Base-by-base conservation (phyloP, 148 eudicot genomes). In the Rhododendron williamsianum region DNA sequence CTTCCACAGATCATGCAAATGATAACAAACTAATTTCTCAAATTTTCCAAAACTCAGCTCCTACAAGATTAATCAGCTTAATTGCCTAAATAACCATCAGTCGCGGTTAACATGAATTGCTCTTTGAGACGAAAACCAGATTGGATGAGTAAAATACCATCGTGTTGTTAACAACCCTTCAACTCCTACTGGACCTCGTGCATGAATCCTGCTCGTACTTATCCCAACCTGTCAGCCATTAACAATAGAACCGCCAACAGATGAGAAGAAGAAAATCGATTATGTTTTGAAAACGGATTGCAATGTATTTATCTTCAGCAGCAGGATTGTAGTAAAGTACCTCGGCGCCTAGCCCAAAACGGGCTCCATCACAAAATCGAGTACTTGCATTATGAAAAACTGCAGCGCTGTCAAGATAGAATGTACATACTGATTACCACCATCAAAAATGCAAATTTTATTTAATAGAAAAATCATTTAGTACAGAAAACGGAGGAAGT, bases 331-430 rank as follows among this genome's bases (percentile, higher is more conserved):
- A 16, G 27, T 23, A 41, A 78, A 84, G 27, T 89, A 94, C 99
- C 99, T 96, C 99, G 4, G 99, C 99, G 23, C 99, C 99, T 35
- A 96, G 89, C 1, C 98, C 99, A 88, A 96, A 96, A 65, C 99
- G 97, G 38, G 93, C 92, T 16, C 99, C 99, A 78, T 96, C 99
- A 88, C 98, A 93, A 87, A 96, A 96, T 87, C 99, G 90, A 45
- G 99, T 95, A 87, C 99, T 96, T 84, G 94, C 98, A 89, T 96
- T 96, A 86, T 96, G 99, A 90, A 96, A 91, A 30, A 95, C 96
- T 54, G 99, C 99, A 90, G 99, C 99, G 88, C 99, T 96, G 97
- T 74, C 72, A 86, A 79, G 56, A 80, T 9, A 81, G 56, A 81
- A 51, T n/a, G 38, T 77, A 81, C 58, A 11, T 33, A 51, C n/a